Base-by-base conservation (phyloP, 768 basidiomycete species). In the Trametes cingulata region DNA sequence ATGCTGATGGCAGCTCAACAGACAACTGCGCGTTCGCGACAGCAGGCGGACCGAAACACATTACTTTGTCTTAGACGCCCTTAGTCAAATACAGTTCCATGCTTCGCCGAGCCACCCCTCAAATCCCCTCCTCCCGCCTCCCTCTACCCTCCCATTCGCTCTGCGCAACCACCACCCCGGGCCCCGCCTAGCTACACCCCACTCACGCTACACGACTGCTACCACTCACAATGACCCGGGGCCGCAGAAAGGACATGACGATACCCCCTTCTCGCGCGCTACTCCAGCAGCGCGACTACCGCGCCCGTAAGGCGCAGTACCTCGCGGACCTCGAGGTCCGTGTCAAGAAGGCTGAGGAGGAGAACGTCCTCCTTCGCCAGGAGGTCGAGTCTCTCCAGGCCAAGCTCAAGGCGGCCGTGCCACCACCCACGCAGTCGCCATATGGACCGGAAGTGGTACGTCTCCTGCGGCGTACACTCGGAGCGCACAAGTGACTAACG, bases 241-340 rank as follows among this genome's bases (percentile, higher is more conserved):
- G 85, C 42, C 82, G 85, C 65, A 85, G 85, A 72, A 85, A 84
- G 71, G 84, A 87, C 72, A 72, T 81, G 37, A 82, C 83, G 22
- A 85, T 83, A 52, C 83, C 85, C 24, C 78, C 83, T 3, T 79
- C 82, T 20, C 80, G 85, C 27, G 79, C 83, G 41, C 78, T 87
- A 27, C 76, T 81, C 47, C 83, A 85, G 64, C 85, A 87, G 68
- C 79, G 85, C 12, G 85, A 85, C 71, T 87, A 86, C 67, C 81
- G 85, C 19, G 85, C 84, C 7, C 78, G 85, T 51, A 83, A 82
- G 66, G 82, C 83, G 5, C 77, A 77, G 55, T 83, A 86, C 71
- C 69, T 86, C 48, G 71, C 78, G 5, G 81, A 81, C 43, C 77
- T 87, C 41, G 85, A 87, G 67, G 76, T 80, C 19, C 80, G 83